Conservation (phyloP, 83 land plant genomes). For the Picea abies region DNA sequence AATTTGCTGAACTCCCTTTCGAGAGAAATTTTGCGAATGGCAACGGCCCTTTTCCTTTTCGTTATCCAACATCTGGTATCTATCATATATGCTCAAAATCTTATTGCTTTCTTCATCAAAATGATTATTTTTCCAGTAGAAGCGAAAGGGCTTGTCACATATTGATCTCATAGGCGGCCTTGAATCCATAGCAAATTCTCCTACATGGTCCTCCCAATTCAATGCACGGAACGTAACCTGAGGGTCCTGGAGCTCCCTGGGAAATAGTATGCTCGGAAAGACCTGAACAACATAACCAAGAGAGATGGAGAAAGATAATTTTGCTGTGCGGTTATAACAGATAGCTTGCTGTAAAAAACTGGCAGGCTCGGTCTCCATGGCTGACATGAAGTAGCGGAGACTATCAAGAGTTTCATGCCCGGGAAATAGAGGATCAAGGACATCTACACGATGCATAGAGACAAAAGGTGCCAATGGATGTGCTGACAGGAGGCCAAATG, state of each 20-base stretch:
- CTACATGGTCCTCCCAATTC: conserved; percentile 36
- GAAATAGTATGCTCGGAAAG: conserved; percentile 37
- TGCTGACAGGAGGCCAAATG: conserved; percentile 62
- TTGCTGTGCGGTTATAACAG: conserved; percentile 57
- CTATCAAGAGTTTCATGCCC: conserved; percentile 31
- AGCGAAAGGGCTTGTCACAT: conserved; percentile 16
- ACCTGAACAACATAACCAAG: conserved; percentile 83
- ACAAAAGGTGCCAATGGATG: conserved; percentile 71
- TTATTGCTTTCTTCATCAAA: conserved; percentile 9
- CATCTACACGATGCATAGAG: conserved; percentile 71
- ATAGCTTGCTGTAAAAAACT: conserved; percentile 72
- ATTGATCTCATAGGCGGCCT: background rate
- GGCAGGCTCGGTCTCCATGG: conserved; percentile 39
- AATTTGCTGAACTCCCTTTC: background rate
- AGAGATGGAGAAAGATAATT: conserved; percentile 64
- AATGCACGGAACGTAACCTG: conserved; percentile 41
- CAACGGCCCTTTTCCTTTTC: background rate
- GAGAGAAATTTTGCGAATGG: background rate
- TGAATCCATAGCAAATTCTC: conserved; percentile 26
- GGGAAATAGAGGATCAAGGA: conserved; percentile 64
- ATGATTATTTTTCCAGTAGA: background rate
- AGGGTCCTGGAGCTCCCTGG: conserved; percentile 47
- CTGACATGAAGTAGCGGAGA: conserved; percentile 46
- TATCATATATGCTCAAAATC: conserved; percentile 4
- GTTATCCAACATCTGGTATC: background rate